Evolutionary conservation across 192 early-diverging fungal species (phyloP), one percentile per base, ranked within the genome.

Genomic region (Coemansia sp.): DNA sequence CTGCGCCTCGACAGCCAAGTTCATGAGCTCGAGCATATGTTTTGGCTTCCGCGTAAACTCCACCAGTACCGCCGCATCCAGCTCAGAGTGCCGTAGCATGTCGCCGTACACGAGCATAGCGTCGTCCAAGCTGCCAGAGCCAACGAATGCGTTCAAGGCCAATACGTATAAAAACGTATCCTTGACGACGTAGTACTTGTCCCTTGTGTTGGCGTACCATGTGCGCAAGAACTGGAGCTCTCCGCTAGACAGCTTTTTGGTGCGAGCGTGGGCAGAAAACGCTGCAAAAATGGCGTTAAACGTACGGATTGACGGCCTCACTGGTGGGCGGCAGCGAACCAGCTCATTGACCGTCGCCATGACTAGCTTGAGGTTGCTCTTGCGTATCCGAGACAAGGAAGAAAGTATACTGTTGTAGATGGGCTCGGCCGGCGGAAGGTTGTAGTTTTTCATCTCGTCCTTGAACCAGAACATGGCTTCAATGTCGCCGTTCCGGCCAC

Each of bases 331-430:
- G 16, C 44, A 34, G 10, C 61, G 63, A 27, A 68, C 69, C 27
- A 84, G 33, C 82, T 77, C 78, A 24, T 76, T 49, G 2, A 71
- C 60, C 0, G 46, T 66, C 24, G 18, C 6, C 54, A 74, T 74
- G 29, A 76, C 68, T 34, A 49, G 40, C 12, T 65, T 31, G 47
- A 84, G 65, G 20, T 79, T 66, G 33, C 54, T 63, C 22, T 71
- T 72, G 16, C 68, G 71, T 72, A 63, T 60, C 46, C 77, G 65
- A 16, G 75, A 42, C 8, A 79, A 40, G 18, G 77, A 66, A 9
- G 77, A 62, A 13, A 84, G 63, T 11, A 84, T 61, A 33, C 63
- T 74, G 70, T 84, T 84, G 74, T 79, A 84, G 13, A 84, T 67
- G 13, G 72, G 31, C 59, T 77, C 75, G 2, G 65, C 55, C 0